phyloP scores from a whole-genome alignment of 1,139 yeast genomes.

The Torulaspora globosa region DNA sequence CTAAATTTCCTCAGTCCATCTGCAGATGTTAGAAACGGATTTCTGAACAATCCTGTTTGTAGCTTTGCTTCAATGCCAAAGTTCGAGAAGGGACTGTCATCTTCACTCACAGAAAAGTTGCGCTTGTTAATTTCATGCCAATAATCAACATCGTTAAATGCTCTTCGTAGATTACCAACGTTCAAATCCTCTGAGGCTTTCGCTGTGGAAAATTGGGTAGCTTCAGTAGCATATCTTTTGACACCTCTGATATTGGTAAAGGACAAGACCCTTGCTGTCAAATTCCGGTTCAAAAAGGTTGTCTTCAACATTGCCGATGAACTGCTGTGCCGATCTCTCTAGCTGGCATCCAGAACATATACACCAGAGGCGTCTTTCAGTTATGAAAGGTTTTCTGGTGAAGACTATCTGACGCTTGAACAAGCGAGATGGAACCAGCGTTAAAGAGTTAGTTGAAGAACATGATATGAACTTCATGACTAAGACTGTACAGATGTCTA shows the following conservation, averaged over 20 bases:
- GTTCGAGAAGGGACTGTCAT: conserved; percentile 10
- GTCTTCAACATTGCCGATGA: background rate
- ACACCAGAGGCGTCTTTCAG: background rate
- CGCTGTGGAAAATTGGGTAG: background rate
- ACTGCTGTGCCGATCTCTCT: background rate
- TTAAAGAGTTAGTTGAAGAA: background rate
- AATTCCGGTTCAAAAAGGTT: background rate
- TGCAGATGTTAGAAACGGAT: conserved; percentile 64
- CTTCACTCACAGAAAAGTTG: conserved; percentile 6
- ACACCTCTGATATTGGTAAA: background rate
- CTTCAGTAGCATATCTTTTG: conserved; percentile 7
- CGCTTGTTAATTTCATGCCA: conserved; percentile 21
- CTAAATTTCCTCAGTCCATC: conserved; percentile 69
- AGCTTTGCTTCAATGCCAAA: conserved; percentile 8
- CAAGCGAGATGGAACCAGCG: background rate
- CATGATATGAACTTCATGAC: no score
- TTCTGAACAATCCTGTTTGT: conserved; percentile 66
- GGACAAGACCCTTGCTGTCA: background rate
- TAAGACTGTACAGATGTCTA: background rate
- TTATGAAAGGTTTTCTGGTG: background rate
- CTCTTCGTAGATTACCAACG: conserved; percentile 4
- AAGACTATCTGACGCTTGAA: background rate
- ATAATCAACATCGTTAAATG: conserved; percentile 25
- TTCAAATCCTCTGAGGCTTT: background rate
- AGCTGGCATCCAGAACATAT: background rate